These are phyloP conservation scores for button mushroom (Agaricus bisporus) DNA, from an alignment of 768 basidiomycete genomes.

Conservation along the genomic window DNA sequence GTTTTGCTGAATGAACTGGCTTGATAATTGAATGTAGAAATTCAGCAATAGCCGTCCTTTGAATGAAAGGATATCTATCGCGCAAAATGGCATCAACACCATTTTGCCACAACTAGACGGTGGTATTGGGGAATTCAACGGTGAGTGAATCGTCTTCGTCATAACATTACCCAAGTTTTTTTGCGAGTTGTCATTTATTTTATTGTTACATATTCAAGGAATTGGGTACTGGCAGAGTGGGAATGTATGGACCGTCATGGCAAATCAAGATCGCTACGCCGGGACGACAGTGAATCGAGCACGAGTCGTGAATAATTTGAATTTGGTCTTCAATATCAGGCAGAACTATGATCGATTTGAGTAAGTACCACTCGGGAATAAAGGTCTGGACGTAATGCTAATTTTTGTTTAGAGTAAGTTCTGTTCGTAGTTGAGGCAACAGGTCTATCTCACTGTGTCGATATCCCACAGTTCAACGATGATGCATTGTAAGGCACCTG, in stretches of 20 bases:
- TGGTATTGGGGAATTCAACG: slow-evolving; percentile 36
- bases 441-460: background rate
- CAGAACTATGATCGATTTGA: slow-evolving; percentile 37
- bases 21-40: slow-evolving; percentile 24
- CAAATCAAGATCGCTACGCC: slow-evolving; percentile 37
- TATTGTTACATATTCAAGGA: slow-evolving; percentile 20
- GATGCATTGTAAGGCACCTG: slow-evolving; percentile 33
- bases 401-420: slow-evolving; percentile 14
- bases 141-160: slow-evolving; percentile 16
- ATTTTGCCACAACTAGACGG: slow-evolving; percentile 32
- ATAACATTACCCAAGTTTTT: background rate
- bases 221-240: slow-evolving; percentile 50
- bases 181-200: background rate
- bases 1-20: background rate
- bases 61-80: slow-evolving; percentile 33
- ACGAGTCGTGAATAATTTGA: slow-evolving; percentile 32
- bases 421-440: background rate
- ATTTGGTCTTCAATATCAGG: slow-evolving; percentile 31
- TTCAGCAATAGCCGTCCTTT: slow-evolving; percentile 30
- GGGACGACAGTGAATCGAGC: slow-evolving; percentile 31
- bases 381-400: background rate
- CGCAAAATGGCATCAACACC: slow-evolving; percentile 35
- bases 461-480: slow-evolving; percentile 34
- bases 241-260: slow-evolving; percentile 46
- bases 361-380: slow-evolving; percentile 17